phyloP scores from a whole-genome alignment of 2,329 filamentous ascomycete genomes.

The Trichoderma polysporum region DNA sequence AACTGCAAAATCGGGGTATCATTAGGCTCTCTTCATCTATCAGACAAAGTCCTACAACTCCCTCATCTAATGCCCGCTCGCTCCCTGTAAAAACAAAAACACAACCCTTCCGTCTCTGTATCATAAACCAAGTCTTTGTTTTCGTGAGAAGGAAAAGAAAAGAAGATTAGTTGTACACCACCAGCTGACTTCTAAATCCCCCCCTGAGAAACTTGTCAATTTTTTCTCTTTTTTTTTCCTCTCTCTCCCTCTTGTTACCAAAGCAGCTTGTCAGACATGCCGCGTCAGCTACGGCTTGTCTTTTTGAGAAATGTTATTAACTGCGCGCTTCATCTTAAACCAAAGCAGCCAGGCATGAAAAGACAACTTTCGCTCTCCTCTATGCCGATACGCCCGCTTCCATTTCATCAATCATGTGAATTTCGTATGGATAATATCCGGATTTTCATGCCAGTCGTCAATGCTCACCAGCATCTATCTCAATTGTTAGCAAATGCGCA shows the following conservation, averaged over 20 bases:
- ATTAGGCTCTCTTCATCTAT: slow-evolving; percentile 38
- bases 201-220: not conserved
- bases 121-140: slow-evolving; percentile 19
- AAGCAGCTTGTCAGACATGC: not conserved
- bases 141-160: not conserved
- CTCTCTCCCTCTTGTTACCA: not conserved
- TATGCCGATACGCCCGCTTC: slow-evolving; percentile 11
- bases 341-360: slow-evolving; percentile 11
- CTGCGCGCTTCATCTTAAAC: not conserved
- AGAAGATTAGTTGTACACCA: slow-evolving; percentile 18
- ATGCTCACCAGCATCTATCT: slow-evolving; percentile 98
- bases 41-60: slow-evolving; percentile 20
- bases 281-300: not conserved
- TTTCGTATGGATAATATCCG: slow-evolving; percentile 97
- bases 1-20: slow-evolving; percentile 38
- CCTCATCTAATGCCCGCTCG: slow-evolving; percentile 9
- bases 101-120: slow-evolving; percentile 14
- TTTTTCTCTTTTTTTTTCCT: not conserved
- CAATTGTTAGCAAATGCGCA: not conserved
- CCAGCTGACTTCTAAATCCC: not conserved
- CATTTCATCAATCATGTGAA: slow-evolving; percentile 64
- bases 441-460: slow-evolving; percentile 99
- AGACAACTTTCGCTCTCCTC: slow-evolving; percentile 12
- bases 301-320: not conserved
- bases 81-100: not conserved